These are phyloP conservation scores for Chalciporus piperatus DNA, from an alignment of 768 basidiomycete species.

Conservation along the genomic window DNA sequence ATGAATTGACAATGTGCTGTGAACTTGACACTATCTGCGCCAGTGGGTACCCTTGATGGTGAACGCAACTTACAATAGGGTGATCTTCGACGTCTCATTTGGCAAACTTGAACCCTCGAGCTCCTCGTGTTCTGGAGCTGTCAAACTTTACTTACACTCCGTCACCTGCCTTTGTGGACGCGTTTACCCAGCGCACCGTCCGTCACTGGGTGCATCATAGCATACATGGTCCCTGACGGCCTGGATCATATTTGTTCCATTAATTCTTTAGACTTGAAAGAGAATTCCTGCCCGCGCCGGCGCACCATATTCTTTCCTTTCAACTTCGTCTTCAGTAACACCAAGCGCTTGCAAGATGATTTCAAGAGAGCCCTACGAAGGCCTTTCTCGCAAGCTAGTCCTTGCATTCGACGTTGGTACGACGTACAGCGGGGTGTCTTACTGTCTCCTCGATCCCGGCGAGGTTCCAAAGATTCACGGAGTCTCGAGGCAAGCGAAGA, in stretches of 20 bases:
- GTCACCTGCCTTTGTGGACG: not conserved
- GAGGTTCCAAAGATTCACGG: slow-evolving; percentile 29
- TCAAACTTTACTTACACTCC: not conserved
- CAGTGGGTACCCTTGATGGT: too few species aligned
- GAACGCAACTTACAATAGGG: too few species aligned
- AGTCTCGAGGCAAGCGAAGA: slow-evolving; percentile 23
- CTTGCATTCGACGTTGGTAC: slow-evolving; percentile 45
- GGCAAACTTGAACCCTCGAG: too few species aligned
- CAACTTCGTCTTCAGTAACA: not conserved
- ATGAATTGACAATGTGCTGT: too few species aligned
- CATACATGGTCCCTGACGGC: not conserved
- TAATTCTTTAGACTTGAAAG: not conserved
- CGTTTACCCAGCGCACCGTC: not conserved
- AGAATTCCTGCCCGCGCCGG: too few species aligned
- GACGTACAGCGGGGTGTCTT: slow-evolving; percentile 41
- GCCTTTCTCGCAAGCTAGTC: slow-evolving; percentile 39
- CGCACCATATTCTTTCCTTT: not conserved
- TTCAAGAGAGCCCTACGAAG: slow-evolving; percentile 32
- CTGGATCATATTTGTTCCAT: not conserved
- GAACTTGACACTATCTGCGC: not conserved
- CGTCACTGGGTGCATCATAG: not conserved
- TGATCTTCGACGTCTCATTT: too few species aligned
- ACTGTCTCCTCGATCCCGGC: slow-evolving; percentile 36
- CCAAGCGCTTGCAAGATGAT: slow-evolving; percentile 20
- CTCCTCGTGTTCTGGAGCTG: not conserved